Evolutionary conservation across 129 eudicot species (phyloP), one percentile per base, ranked within the genome.

Genomic region (Pseudognaphalium luteoalbum): DNA sequence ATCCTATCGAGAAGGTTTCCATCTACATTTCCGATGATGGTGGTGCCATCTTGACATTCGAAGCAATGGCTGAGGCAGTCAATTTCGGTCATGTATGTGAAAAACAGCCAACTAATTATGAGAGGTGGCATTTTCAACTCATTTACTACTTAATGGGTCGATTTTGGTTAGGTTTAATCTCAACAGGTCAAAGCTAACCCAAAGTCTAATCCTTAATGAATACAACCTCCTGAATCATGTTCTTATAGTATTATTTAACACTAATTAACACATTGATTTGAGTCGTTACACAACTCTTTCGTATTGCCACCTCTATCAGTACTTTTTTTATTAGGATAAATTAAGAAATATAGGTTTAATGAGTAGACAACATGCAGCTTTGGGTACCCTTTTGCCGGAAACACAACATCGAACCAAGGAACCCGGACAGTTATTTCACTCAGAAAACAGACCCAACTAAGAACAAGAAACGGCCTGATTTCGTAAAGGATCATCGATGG

Each of bases 51-150:
- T 76, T 90, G 8, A 93, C 90, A 2, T 93, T 93, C 66, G 98
- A 93, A 82, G 98, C 98, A n/a, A 93, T 93, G 98, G 98, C 97
- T 7, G 96, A 93, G 79, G 93, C 98, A 5, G 93, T 91, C 56
- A 80, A 70, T 50, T 93, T 93, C 50, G 96, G 81, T 28, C 88
- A 90, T 92, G 97, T 91, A 75, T 32, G 77, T 75, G 47, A 37
- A 15, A 50, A 30, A 34, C 15, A 15, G 51, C 25, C 35, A 15
- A 11, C 22, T 14, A 30, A 64, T 34, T 6, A 34, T 64, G 1
- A 19, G 62, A 56, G 20, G 12, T 56, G 62, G 25, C 28, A 56
- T 7, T 1, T 17, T 56, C 25, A 17, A 6, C 62, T 56, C 21
- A 6, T 54, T 11, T 44, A 44, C 52, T 44, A 44, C 16, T 44